Evolutionary conservation across 768 basidiomycete genomes (phyloP), one percentile per base, ranked within the genome.

Genomic region (Amanita exitialis): DNA sequence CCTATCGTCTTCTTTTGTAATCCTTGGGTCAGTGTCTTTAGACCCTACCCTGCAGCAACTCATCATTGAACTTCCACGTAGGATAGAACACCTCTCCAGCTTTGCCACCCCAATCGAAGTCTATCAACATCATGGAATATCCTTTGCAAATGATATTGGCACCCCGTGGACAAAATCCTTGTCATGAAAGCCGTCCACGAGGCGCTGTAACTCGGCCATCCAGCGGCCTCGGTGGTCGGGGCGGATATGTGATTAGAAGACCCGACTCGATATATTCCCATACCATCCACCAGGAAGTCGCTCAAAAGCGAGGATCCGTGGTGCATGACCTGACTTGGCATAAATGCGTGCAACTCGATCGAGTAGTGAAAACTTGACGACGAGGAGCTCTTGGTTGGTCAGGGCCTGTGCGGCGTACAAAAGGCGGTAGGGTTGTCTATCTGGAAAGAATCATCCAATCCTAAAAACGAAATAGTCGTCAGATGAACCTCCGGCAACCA

Each of bases 51-150:
- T 57, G 39, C 18, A 9, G 12, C 37, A 58, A 52, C 37, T 56
- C 53, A 0, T 15, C 3, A 34, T 58, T 49, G 44, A 58, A 53
- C 28, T 44, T 25, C 23, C 18, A n/a, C 10, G 45, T 45, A 10
- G 59, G 62, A 52, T 62, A 64, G 35, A 37, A 37, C 28, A 43
- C 56, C 37, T 56, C 49, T 3, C 52, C 56, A 25, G 23, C 51
- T 42, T 48, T 52, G 6, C 62, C 61, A 10, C 57, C 56, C 63
- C 56, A 64, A 48, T 64, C 62, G 41, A 62, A 64, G 43, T 63
- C 58, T 27, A 62, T 47, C 20, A 47, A 27, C 27, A 20, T 9
- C 35, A 23, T 8, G 2, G n/a, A 27, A 16, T 50, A 28, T 1
- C 12, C 49, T 13, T 52, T 32, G 44, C 44, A 36, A 44, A 64